Percentiles rank a stretch among this genome's conserved stretches.
phyloP scores from a whole-genome alignment of 2,329 filamentous ascomycete genomes.

The Aaosphaeria pasadenensis region DNA sequence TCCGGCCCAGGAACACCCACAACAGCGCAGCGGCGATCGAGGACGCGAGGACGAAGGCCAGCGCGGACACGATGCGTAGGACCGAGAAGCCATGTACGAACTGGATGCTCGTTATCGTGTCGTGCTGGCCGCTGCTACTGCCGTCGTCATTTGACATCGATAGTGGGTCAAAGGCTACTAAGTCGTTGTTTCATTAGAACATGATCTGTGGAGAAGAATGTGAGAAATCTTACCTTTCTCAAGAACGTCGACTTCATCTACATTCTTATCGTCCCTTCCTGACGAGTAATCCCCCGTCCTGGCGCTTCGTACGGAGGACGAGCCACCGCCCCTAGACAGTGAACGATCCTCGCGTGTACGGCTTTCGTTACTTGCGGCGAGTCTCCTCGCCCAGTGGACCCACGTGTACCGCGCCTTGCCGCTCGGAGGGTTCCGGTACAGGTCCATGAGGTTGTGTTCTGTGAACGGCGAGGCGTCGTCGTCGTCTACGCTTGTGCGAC shows the following conservation, averaged over 20 bases:
- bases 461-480: slow-evolving; percentile 26
- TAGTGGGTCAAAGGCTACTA: not conserved
- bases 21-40: slow-evolving; percentile 14
- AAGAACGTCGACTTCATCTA: not conserved
- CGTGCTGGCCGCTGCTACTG: not conserved
- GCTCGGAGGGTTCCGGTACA: slow-evolving; percentile 29
- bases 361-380: slow-evolving; percentile 7
- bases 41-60: slow-evolving; percentile 12
- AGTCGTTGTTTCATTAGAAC: not conserved
- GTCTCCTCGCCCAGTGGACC: slow-evolving; percentile 42
- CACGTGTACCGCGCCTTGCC: slow-evolving; percentile 41
- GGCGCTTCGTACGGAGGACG: not conserved
- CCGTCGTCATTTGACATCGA: no score
- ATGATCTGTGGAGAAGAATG: not conserved
- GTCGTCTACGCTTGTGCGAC: slow-evolving; percentile 8
- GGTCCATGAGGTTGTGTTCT: slow-evolving; percentile 36
- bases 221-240: not conserved
- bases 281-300: not conserved
- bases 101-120: slow-evolving; percentile 19
- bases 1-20: slow-evolving; percentile 19
- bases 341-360: not conserved
- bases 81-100: slow-evolving; percentile 20
- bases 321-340: not conserved
- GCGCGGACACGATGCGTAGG: slow-evolving; percentile 10
- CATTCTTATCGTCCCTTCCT: not conserved